Conservation (phyloP, 1,284 basidiomycete species). For the Pascua sp. region DNA sequence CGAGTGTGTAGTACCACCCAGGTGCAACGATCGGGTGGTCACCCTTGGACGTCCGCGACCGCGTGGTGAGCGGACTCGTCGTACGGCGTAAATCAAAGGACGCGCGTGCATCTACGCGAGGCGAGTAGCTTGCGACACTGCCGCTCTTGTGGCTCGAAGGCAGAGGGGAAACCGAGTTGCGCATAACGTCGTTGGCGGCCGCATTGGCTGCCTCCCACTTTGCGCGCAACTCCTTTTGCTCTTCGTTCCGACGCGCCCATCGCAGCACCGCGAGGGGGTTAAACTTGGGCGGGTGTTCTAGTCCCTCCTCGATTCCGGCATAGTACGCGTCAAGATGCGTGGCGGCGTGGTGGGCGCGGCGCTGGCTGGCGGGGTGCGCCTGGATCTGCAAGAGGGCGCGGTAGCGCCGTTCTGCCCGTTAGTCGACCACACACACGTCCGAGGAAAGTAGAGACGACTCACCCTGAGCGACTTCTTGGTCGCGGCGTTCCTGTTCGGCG, state of each 20-base stretch:
- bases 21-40: slow-evolving; percentile 4
- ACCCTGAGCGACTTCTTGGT: slow-evolving; percentile 43
- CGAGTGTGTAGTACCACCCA: slow-evolving; percentile 36
- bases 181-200: neutral
- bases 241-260: slow-evolving; percentile 32
- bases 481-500: slow-evolving; percentile 35
- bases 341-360: slow-evolving; percentile 32
- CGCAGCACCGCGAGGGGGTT: slow-evolving; percentile 42
- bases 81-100: no score
- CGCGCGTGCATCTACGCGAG: neutral
- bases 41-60: neutral
- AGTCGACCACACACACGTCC: neutral
- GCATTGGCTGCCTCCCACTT: slow-evolving; percentile 29
- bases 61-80: neutral
- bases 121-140: neutral
- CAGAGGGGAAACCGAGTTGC: slow-evolving; percentile 1
- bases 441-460: slow-evolving; percentile 1
- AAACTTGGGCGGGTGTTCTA: slow-evolving; percentile 38
- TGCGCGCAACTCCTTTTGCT: slow-evolving; percentile 27
- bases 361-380: slow-evolving; percentile 41
- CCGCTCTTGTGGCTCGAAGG: neutral
- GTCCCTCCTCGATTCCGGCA: slow-evolving; percentile 36
- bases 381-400: slow-evolving; percentile 39
- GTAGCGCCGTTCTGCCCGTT: slow-evolving; percentile 35
- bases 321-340: slow-evolving; percentile 46